phyloP scores from a whole-genome alignment of 1,284 basidiomycete genomes.

The Phaffia rhodozyma region DNA sequence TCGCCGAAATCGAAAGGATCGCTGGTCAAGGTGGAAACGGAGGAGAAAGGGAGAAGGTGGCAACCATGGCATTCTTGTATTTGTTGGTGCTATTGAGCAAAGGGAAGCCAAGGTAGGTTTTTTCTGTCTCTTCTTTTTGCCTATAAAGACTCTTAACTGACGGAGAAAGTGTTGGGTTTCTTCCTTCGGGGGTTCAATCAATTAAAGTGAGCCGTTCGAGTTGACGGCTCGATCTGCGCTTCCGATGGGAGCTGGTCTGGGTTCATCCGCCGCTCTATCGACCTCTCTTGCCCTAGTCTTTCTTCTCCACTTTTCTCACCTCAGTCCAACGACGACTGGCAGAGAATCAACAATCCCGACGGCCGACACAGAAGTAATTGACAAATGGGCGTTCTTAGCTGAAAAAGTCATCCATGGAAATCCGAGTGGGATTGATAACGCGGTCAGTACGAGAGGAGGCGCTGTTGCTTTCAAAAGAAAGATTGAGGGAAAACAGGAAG shows the following conservation, averaged over 20 bases:
- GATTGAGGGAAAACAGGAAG: slow-evolving; percentile 53
- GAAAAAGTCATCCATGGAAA: slow-evolving; percentile 98
- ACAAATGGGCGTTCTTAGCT: slow-evolving; percentile 84
- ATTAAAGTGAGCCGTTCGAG: slow-evolving; percentile 53
- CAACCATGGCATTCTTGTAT: slow-evolving; percentile 76
- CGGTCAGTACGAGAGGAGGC: slow-evolving; percentile 84
- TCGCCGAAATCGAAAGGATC: slow-evolving; percentile 49
- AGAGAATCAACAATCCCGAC: slow-evolving; percentile 26
- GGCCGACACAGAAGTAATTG: slow-evolving; percentile 49
- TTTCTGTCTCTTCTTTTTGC: neutral
- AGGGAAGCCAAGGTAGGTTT: slow-evolving; percentile 45
- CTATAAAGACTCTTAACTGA: neutral
- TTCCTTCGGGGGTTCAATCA: neutral
- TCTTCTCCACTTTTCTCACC: slow-evolving; percentile 48
- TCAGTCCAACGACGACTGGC: slow-evolving; percentile 24
- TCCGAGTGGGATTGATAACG: slow-evolving; percentile 95
- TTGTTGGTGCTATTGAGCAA: slow-evolving; percentile 72
- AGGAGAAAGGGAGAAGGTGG: slow-evolving; percentile 34
- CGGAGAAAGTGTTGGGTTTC: slow-evolving; percentile 15
- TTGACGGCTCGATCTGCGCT: slow-evolving; percentile 81
- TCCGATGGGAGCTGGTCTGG: slow-evolving; percentile 96
- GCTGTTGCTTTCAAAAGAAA: slow-evolving; percentile 81
- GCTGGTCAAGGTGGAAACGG: slow-evolving; percentile 19
- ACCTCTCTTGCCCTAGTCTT: slow-evolving; percentile 72
- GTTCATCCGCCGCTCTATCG: slow-evolving; percentile 92